These are phyloP conservation scores for Hirsutella rhossiliensis DNA, from an alignment of 2,329 filamentous ascomycete genomes.

Conservation along the genomic window DNA sequence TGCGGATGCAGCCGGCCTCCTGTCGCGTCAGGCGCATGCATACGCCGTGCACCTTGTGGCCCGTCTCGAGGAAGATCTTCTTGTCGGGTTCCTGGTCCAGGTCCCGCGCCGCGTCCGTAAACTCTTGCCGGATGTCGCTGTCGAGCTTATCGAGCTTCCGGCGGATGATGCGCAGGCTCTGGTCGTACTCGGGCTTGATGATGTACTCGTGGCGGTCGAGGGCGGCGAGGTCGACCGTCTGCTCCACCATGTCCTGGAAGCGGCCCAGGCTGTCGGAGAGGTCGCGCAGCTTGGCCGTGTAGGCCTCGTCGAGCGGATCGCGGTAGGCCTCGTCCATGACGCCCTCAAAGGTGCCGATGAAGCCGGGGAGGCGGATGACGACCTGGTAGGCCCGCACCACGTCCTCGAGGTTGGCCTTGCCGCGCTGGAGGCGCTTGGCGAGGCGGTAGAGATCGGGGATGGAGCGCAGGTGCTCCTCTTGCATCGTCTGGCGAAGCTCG, in stretches of 20 bases:
- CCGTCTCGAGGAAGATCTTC: slow-evolving; percentile 87
- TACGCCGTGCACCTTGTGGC: slow-evolving; percentile 91
- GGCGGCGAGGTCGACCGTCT: slow-evolving; percentile 89
- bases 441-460: slow-evolving; percentile 91
- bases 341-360: slow-evolving; percentile 77
- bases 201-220: slow-evolving; percentile 96
- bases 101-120: slow-evolving; percentile 63
- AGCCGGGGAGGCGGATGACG: slow-evolving; percentile 78
- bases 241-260: slow-evolving; percentile 96
- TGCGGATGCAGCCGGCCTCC: slow-evolving; percentile 86
- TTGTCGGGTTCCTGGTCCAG: slow-evolving; percentile 90
- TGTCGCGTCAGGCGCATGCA: slow-evolving; percentile 88
- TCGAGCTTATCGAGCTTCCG: slow-evolving; percentile 81
- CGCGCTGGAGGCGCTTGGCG: slow-evolving; percentile 88
- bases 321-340: slow-evolving; percentile 95
- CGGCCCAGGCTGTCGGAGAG: slow-evolving; percentile 70
- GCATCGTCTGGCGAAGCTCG: slow-evolving; percentile 86
- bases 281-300: slow-evolving; percentile 71
- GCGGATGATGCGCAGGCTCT: slow-evolving; percentile 73
- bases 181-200: slow-evolving; percentile 97
- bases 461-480: slow-evolving; percentile 86
- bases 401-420: slow-evolving; percentile 84
- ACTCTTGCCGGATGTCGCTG: slow-evolving; percentile 73
- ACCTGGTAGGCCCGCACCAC: slow-evolving; percentile 94
- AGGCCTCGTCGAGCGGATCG: slow-evolving; percentile 72